Evolutionary conservation across 805 yeast genomes (phyloP).

Genomic region (Lachancea quebecensis): DNA sequence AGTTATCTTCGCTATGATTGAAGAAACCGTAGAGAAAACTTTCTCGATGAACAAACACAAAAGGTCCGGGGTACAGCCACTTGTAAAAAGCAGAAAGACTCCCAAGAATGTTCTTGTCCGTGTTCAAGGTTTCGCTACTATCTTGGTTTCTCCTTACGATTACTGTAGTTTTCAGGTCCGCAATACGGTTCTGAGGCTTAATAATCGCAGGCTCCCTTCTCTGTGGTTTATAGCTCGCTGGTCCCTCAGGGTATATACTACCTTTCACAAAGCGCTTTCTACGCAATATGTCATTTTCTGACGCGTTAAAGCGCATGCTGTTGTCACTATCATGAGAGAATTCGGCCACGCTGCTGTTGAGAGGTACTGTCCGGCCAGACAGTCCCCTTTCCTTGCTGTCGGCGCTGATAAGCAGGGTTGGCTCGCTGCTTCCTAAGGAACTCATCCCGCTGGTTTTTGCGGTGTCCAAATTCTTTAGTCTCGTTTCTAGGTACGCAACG

Average conservation of each 20-base stretch:
- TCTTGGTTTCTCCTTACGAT: conserved; percentile 21
- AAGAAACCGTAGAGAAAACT: conserved; percentile 55
- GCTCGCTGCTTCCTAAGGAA: too few species aligned
- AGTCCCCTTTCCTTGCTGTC: too few species aligned
- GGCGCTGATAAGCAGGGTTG: too few species aligned
- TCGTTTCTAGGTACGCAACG: conserved; percentile 25
- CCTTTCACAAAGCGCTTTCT: conserved; percentile 26
- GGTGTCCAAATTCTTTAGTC: conserved; percentile 16
- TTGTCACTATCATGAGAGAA: too few species aligned
- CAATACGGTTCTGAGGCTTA: conserved; percentile 22
- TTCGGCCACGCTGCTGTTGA: too few species aligned
- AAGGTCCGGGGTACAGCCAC: conserved; percentile 62
- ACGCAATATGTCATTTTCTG: conserved; percentile 6
- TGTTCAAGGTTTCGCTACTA: conserved; percentile 19
- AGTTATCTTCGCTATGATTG: conserved; percentile 41
- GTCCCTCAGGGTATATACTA: conserved; percentile 31
- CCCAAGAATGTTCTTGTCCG: conserved; percentile 25
- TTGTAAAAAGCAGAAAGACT: conserved; percentile 40
- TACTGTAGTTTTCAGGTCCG: conserved; percentile 30
- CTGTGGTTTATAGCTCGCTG: conserved; percentile 21
- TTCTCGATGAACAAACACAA: conserved; percentile 57
- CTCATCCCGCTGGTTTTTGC: conserved; percentile 7
- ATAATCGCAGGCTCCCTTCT: neutral
- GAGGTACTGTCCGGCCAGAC: too few species aligned
- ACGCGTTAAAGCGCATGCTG: too few species aligned